Percentiles rank a stretch among this genome's conserved stretches.
These are phyloP conservation scores for Ophiostoma fasciatum DNA, from an alignment of 2,329 filamentous ascomycete species.

Conservation along the genomic window DNA sequence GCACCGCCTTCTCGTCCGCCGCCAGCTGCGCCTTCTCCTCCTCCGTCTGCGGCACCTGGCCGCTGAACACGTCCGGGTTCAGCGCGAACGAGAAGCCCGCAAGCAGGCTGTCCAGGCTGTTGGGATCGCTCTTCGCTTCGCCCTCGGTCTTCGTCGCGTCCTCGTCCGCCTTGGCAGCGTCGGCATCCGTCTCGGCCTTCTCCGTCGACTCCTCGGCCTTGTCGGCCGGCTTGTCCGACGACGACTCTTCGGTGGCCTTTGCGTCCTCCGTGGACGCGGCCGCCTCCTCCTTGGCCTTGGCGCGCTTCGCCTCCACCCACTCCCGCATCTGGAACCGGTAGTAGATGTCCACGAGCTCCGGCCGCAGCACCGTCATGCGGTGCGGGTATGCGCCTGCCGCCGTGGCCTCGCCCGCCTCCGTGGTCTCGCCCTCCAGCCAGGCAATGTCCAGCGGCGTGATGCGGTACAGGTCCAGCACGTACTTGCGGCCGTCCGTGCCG, in stretches of 20 bases:
- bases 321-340: slow-evolving; percentile 76
- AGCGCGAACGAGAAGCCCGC: slow-evolving; percentile 76
- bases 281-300: slow-evolving; percentile 24
- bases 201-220: no score
- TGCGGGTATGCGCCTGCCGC: slow-evolving; percentile 90
- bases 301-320: slow-evolving; percentile 69
- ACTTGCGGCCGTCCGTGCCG: slow-evolving; percentile 91
- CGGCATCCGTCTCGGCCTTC: not conserved
- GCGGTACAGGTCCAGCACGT: slow-evolving; percentile 92
- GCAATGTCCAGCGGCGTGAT: slow-evolving; percentile 81
- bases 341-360: slow-evolving; percentile 79
- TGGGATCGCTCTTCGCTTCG: slow-evolving; percentile 20
- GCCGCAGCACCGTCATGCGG: slow-evolving; percentile 84
- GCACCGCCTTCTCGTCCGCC: slow-evolving; percentile 78
- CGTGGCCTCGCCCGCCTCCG: slow-evolving; percentile 25
- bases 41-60: slow-evolving; percentile 76
- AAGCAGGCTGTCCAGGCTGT: no score
- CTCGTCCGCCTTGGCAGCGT: slow-evolving; percentile 13
- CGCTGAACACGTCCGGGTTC: slow-evolving; percentile 92
- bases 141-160: slow-evolving; percentile 20
- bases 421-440: slow-evolving; percentile 59
- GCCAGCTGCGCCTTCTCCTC: slow-evolving; percentile 75
- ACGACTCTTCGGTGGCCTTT: not conserved
- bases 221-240: no score
- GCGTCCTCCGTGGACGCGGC: slow-evolving; percentile 17